A percentile compares a stretch with the other conserved stretches of the same genome.
Evolutionary conservation across 2,329 filamentous ascomycete genomes (phyloP).

Genomic region (Trichophyton schoenleinii): DNA sequence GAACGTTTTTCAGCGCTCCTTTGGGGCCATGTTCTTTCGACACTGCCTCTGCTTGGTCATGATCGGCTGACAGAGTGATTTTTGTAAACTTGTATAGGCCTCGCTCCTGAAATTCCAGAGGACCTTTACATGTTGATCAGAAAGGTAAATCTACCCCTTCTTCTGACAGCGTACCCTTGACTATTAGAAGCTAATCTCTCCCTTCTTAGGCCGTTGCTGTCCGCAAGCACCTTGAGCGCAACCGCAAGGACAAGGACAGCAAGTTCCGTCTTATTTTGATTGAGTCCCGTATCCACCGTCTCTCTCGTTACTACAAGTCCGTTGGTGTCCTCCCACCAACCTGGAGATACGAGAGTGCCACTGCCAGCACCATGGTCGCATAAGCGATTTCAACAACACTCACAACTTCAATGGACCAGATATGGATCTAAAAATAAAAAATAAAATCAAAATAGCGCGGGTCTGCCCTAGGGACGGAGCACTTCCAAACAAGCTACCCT

Average conservation of each 20-base stretch:
- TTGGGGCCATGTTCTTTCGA: slow-evolving; percentile 4
- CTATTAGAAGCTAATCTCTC: background rate
- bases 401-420: background rate
- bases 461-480: background rate
- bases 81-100: slow-evolving; percentile 53
- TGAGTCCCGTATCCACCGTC: slow-evolving; percentile 99
- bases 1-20: background rate
- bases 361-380: slow-evolving; percentile 84
- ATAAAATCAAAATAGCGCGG: background rate
- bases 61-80: slow-evolving; percentile 82
- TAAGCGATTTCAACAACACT: slow-evolving; percentile 41
- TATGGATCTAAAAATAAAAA: background rate
- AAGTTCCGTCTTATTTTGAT: slow-evolving; percentile 99
- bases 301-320: slow-evolving; percentile 99
- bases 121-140: slow-evolving; percentile 99
- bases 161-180: background rate
- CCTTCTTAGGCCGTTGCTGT: slow-evolving; percentile 70
- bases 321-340: slow-evolving; percentile 71
- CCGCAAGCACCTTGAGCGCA: slow-evolving; percentile 99
- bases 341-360: slow-evolving; percentile 98
- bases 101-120: slow-evolving; percentile 96
- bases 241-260: slow-evolving; percentile 99
- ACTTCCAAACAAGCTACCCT: background rate
- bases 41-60: slow-evolving; percentile 72
- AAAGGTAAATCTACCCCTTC: slow-evolving; percentile 55